These are phyloP conservation scores for Myrmaecium sp. DNA, from an alignment of 2,329 filamentous ascomycete genomes.

Conservation along the genomic window DNA sequence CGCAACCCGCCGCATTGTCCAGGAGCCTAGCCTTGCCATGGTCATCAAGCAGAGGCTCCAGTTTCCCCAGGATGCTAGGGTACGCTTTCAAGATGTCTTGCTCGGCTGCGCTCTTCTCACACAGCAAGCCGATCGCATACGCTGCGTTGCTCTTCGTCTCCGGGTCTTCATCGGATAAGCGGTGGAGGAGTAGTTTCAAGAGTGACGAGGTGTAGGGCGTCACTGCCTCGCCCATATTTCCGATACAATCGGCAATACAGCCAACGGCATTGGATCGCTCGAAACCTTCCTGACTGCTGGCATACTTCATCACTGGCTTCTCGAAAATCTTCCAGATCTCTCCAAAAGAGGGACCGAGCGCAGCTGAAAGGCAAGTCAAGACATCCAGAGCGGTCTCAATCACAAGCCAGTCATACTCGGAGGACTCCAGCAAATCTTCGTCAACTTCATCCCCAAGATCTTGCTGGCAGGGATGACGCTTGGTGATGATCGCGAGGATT, in stretches of 20 bases:
- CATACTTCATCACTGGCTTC: conserved; percentile 77
- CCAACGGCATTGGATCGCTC: conserved; percentile 85
- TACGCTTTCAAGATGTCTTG: conserved; percentile 60
- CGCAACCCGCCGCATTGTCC: conserved; percentile 85
- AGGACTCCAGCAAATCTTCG: conserved; percentile 54
- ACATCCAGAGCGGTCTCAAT: conserved; percentile 91
- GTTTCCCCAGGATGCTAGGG: conserved; percentile 61
- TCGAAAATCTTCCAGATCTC: conserved; percentile 95
- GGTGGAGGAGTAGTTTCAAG: conserved; percentile 67
- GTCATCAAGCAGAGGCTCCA: conserved; percentile 69
- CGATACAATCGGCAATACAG: conserved; percentile 78
- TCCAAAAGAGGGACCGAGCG: conserved; percentile 63
- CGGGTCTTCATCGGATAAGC: conserved; percentile 72
- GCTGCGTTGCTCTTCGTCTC: conserved; percentile 93
- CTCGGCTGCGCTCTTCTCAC: conserved; percentile 61
- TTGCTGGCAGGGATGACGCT: conserved; percentile 82
- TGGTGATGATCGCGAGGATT: conserved; percentile 64
- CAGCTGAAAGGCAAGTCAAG: conserved; percentile 65
- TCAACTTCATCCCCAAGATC: conserved; percentile 67
- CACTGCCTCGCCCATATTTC: conserved; percentile 65
- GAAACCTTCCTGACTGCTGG: conserved; percentile 66
- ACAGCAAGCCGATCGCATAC: conserved; percentile 73
- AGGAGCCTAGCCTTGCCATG: conserved; percentile 66
- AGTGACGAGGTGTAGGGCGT: conserved; percentile 65
- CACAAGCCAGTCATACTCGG: conserved; percentile 94